These are phyloP conservation scores for Agrocybe praecox DNA, from an alignment of 768 basidiomycete genomes.

Conservation along the genomic window DNA sequence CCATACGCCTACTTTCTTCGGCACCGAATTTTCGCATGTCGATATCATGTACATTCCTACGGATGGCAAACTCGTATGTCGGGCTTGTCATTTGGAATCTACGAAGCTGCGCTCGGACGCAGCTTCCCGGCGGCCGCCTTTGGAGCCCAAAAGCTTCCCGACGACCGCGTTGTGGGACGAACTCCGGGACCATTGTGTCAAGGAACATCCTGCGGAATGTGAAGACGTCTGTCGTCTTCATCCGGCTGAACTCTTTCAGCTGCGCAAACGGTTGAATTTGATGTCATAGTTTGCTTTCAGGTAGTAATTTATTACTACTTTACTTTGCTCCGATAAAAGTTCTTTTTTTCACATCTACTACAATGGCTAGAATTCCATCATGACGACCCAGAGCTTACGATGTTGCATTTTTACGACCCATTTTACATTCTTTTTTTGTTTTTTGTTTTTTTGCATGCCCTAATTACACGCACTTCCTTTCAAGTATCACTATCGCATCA, in stretches of 20 bases:
- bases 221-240: slow-evolving; percentile 35
- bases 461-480: too few relatives aligned
- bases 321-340: too few relatives aligned
- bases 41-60: slow-evolving; percentile 39
- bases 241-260: slow-evolving; percentile 33
- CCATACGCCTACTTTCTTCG: background rate
- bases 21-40: slow-evolving; percentile 29
- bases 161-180: slow-evolving; percentile 34
- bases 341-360: too few relatives aligned
- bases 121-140: background rate
- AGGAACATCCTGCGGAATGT: slow-evolving; percentile 35
- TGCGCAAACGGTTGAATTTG: slow-evolving; percentile 28
- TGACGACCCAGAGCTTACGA: too few relatives aligned
- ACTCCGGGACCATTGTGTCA: slow-evolving; percentile 34
- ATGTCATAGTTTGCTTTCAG: too few relatives aligned
- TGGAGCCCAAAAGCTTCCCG: slow-evolving; percentile 27
- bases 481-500: too few relatives aligned
- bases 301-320: too few relatives aligned
- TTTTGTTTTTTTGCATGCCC: too few relatives aligned
- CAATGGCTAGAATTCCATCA: too few relatives aligned
- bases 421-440: too few relatives aligned
- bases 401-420: too few relatives aligned
- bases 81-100: slow-evolving; percentile 33
- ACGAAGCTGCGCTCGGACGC: slow-evolving; percentile 10
- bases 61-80: slow-evolving; percentile 34